Percentiles rank a stretch among this genome's conserved stretches.
Conservation (phyloP, 2,329 filamentous ascomycete species). For the Ophiostoma novo-ulmi region DNA sequence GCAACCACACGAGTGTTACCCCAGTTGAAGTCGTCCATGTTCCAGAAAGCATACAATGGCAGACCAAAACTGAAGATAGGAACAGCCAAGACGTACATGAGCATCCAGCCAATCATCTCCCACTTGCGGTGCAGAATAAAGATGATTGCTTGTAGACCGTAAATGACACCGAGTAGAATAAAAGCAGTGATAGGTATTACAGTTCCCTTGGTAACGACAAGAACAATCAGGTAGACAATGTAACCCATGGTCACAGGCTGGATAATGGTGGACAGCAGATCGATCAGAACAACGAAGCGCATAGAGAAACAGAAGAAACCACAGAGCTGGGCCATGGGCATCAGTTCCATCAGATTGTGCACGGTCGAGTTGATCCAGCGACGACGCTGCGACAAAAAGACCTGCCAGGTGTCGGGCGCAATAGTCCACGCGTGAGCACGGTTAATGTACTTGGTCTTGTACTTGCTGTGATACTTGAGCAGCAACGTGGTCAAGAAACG, state of each 20-base stretch:
- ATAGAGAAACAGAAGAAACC: constrained; percentile 99
- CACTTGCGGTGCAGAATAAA: constrained; percentile 95
- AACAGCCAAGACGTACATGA: constrained; percentile 86
- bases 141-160: constrained; percentile 93
- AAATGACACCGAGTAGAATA: constrained; percentile 87
- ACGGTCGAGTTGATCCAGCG: constrained; percentile 99
- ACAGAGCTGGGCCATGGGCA: constrained; percentile 87
- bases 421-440: constrained; percentile 93
- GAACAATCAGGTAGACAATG: constrained; percentile 80
- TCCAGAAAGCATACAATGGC: constrained; percentile 94
- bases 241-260: constrained; percentile 89
- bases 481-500: constrained; percentile 93
- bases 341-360: constrained; percentile 93
- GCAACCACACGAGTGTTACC: constrained; percentile 97
- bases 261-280: constrained; percentile 84
- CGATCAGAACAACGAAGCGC: constrained; percentile 94
- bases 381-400: constrained; percentile 96
- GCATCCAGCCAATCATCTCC: constrained; percentile 99
- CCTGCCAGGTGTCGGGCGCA: constrained; percentile 85
- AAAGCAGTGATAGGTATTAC: constrained; percentile 80
- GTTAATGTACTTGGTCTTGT: constrained; percentile 98
- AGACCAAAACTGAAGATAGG: constrained; percentile 88
- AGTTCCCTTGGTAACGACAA: constrained; percentile 55
- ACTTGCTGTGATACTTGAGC: constrained; percentile 84
- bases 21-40: constrained; percentile 99